Percentiles rank a stretch among this genome's conserved stretches.
These are phyloP conservation scores for Rhodotorula kratochvilovae DNA, from an alignment of 768 basidiomycete genomes.

Conservation along the genomic window DNA sequence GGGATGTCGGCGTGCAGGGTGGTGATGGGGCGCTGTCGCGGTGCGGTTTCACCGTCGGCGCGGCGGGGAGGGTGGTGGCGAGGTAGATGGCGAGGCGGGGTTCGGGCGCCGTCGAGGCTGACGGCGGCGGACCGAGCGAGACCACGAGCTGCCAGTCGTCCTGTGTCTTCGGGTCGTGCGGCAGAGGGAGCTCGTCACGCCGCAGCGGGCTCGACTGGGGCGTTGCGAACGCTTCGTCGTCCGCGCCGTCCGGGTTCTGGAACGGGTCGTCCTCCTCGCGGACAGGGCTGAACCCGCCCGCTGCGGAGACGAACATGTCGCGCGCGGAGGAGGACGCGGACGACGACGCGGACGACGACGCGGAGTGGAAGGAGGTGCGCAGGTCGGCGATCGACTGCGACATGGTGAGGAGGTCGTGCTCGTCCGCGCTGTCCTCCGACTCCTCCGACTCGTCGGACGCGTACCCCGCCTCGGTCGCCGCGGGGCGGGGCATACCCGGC, in stretches of 20 bases:
- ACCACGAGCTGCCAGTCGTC: constrained; percentile 1
- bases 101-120: background rate
- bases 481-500: background rate
- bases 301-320: constrained; percentile 2
- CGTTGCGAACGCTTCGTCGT: too few relatives aligned
- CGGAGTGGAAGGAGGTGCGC: constrained; percentile 9
- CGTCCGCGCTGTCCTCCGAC: constrained; percentile 8
- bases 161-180: background rate
- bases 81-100: constrained; percentile 10
- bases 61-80: background rate
- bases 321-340: background rate
- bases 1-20: background rate
- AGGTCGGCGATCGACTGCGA: constrained; percentile 32
- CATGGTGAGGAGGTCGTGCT: constrained; percentile 29
- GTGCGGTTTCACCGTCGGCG: background rate
- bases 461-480: background rate
- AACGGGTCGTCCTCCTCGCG: constrained; percentile 6
- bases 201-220: background rate
- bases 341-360: background rate
- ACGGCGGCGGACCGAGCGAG: constrained; percentile 2
- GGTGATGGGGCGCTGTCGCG: background rate
- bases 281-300: constrained; percentile 5
- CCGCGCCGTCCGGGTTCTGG: constrained; percentile 7
- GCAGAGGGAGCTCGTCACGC: background rate
- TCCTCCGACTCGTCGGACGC: background rate